Evolutionary conservation across 2,329 filamentous ascomycete genomes (phyloP).

Genomic region (Penicillium sp.): DNA sequence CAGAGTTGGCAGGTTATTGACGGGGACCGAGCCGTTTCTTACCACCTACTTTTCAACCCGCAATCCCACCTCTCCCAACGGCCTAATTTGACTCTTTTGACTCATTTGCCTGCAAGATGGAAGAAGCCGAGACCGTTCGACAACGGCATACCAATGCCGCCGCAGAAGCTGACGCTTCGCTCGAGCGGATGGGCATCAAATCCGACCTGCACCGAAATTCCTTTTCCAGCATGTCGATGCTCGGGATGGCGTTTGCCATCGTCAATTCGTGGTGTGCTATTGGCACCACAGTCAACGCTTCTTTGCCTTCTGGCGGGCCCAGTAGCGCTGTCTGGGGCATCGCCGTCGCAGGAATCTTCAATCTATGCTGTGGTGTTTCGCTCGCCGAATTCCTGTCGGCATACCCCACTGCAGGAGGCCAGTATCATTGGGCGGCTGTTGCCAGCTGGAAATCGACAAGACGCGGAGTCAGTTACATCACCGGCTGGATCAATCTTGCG

Average conservation of each 20-base stretch:
- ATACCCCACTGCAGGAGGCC: neutral
- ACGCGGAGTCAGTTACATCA: neutral
- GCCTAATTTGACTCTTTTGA: neutral
- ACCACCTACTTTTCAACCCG: neutral
- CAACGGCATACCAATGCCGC: neutral
- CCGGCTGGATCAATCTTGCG: neutral
- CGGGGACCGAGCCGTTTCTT: neutral
- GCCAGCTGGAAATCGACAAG: slow-evolving; percentile 1
- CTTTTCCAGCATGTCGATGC: neutral
- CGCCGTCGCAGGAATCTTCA: neutral
- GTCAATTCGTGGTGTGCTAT: neutral
- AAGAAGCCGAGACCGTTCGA: neutral
- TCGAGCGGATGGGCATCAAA: neutral
- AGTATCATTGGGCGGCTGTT: slow-evolving; percentile 1
- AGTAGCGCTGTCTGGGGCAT: neutral
- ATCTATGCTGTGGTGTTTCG: neutral
- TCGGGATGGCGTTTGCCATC: neutral
- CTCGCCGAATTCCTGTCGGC: neutral
- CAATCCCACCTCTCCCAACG: neutral
- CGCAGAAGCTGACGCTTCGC: neutral
- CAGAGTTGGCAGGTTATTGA: neutral
- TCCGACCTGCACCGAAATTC: neutral
- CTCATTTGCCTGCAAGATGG: neutral
- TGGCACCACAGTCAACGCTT: neutral
- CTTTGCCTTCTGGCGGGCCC: neutral